Conservation (phyloP, 2,329 filamentous ascomycete species). For the Diaporthe vexans region DNA sequence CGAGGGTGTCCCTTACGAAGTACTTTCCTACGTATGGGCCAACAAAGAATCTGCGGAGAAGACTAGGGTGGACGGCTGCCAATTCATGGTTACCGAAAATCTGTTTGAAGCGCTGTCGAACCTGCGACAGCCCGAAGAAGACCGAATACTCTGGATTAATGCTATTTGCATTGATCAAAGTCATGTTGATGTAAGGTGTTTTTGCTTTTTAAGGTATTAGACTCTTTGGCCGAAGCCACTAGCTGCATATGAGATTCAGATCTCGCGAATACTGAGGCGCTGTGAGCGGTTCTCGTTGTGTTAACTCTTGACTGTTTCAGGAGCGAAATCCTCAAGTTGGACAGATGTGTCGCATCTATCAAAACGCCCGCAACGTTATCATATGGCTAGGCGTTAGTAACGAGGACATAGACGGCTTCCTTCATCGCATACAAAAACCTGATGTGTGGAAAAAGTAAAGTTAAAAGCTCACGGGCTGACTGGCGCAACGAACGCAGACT, state of each 20-base stretch:
- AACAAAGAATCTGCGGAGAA: background rate
- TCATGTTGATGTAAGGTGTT: background rate
- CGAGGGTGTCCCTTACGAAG: background rate
- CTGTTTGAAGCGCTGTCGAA: background rate
- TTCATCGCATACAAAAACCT: no score
- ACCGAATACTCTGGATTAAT: background rate
- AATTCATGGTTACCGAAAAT: background rate
- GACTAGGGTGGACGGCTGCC: background rate
- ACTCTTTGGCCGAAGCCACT: background rate
- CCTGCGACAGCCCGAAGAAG: background rate
- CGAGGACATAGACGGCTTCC: no score
- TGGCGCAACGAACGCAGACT: no score
- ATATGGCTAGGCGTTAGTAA: background rate
- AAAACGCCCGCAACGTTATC: background rate
- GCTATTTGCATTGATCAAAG: background rate
- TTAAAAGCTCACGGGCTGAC: no score
- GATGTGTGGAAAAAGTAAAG: background rate
- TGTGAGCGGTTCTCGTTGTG: background rate
- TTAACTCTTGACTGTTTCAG: background rate
- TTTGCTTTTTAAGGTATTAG: no score
- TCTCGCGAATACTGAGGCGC: no score
- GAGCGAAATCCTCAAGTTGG: background rate
- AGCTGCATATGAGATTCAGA: no score
- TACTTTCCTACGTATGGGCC: conserved; percentile 5
- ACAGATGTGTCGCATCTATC: background rate